A percentile compares a stretch with the other conserved stretches of the same genome.
Evolutionary conservation across 176 grass and related monocot genomes (phyloP).

Genomic region (Dendrocalamus sinicus): DNA sequence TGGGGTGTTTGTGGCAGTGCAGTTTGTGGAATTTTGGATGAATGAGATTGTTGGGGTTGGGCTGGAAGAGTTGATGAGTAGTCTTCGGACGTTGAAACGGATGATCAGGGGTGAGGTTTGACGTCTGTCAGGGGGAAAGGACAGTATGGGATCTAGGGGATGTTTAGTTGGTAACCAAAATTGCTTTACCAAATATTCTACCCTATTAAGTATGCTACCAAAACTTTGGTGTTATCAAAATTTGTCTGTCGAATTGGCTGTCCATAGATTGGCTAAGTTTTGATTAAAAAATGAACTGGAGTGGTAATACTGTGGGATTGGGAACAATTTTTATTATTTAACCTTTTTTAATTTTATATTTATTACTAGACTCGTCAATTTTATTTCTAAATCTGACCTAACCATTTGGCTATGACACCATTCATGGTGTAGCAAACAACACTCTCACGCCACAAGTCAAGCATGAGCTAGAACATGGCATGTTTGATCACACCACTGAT

Average conservation of each 20-base stretch:
- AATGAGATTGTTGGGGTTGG: background rate
- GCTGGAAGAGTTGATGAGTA: background rate
- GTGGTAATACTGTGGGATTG: background rate
- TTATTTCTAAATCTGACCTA: too few species aligned
- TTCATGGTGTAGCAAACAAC: too few species aligned
- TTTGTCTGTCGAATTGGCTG: too few species aligned
- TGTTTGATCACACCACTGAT: too few species aligned
- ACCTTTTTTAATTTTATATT: too few species aligned
- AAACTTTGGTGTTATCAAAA: too few species aligned
- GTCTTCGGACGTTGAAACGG: background rate
- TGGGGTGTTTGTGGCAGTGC: background rate
- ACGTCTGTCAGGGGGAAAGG: background rate
- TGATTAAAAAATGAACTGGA: background rate
- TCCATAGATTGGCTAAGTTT: background rate
- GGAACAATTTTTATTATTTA: too few species aligned
- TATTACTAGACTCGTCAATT: too few species aligned
- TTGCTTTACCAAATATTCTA: background rate
- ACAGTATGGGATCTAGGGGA: background rate
- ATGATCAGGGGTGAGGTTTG: background rate
- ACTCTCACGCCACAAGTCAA: too few species aligned
- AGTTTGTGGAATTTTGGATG: background rate
- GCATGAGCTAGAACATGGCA: too few species aligned
- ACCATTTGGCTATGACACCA: too few species aligned
- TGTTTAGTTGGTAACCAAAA: background rate
- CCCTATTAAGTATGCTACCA: too few species aligned